phyloP scores from a whole-genome alignment of 2,329 filamentous ascomycete species.

The Fusarium dlaminii region DNA sequence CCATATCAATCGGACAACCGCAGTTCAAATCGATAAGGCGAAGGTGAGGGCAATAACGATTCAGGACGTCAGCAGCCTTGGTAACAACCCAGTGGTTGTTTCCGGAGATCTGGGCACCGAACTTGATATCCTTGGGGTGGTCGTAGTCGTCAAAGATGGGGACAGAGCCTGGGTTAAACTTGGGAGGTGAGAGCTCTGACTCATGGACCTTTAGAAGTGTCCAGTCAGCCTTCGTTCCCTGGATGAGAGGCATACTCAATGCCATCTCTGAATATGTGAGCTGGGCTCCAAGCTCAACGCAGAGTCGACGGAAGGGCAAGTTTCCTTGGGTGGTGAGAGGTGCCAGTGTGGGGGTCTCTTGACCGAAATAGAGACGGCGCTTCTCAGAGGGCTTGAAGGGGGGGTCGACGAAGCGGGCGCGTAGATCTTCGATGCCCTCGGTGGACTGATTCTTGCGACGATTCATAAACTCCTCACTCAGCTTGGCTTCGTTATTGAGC shows the following conservation, averaged over 20 bases:
- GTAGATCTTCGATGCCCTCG: constrained; percentile 70
- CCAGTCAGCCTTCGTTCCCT: constrained; percentile 93
- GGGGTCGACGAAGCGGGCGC: constrained; percentile 84
- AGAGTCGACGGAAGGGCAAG: constrained; percentile 90
- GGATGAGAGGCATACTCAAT: constrained; percentile 86
- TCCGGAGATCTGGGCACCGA: constrained; percentile 91
- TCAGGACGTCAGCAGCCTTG: constrained; percentile 86
- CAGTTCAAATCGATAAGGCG: constrained; percentile 96
- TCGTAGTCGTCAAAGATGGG: constrained; percentile 80
- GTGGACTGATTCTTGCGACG: constrained; percentile 54
- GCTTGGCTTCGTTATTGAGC: constrained; percentile 71
- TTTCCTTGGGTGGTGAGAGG: constrained; percentile 97
- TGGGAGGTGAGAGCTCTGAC: constrained; percentile 79
- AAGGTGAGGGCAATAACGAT: constrained; percentile 79
- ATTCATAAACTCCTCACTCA: constrained; percentile 53
- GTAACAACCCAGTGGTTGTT: constrained; percentile 91
- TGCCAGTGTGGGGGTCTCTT: constrained; percentile 91
- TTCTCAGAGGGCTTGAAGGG: constrained; percentile 94
- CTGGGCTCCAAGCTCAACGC: constrained; percentile 87
- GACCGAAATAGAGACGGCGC: constrained; percentile 89
- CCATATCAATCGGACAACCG: constrained; percentile 94
- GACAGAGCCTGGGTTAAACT: constrained; percentile 62
- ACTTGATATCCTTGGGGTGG: constrained; percentile 83
- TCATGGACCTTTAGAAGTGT: constrained; percentile 92
- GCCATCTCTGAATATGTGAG: constrained; percentile 99